These are phyloP conservation scores for Psilocybe tampanensis DNA, from an alignment of 768 basidiomycete species.

Conservation along the genomic window DNA sequence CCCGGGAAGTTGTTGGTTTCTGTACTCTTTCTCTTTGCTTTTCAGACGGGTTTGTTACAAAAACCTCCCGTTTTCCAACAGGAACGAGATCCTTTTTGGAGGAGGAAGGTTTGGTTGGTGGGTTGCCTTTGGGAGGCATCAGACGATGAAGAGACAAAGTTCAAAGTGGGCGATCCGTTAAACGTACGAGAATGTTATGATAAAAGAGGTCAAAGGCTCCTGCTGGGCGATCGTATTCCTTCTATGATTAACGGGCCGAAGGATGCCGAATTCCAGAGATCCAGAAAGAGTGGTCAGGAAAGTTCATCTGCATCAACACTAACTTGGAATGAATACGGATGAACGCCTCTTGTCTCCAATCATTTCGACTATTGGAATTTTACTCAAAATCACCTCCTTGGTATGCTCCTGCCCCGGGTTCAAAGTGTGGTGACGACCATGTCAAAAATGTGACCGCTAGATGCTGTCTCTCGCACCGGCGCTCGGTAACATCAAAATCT, in stretches of 20 bases:
- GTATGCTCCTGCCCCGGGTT: no score
- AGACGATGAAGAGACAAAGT: neutral
- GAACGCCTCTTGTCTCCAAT: no score
- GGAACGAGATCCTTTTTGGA: constrained; percentile 52
- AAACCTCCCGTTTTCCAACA: constrained; percentile 56
- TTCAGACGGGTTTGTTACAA: constrained; percentile 26
- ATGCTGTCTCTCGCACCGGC: neutral
- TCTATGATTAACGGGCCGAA: neutral
- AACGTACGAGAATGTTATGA: neutral
- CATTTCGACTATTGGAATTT: no score
- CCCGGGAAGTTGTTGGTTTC: constrained; percentile 60
- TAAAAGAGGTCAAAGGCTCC: neutral
- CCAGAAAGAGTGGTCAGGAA: no score
- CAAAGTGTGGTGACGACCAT: no score
- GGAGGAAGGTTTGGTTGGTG: constrained; percentile 12
- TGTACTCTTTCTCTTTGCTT: constrained; percentile 42
- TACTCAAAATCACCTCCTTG: no score
- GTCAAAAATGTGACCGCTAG: neutral
- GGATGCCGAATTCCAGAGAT: no score
- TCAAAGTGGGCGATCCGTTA: neutral
- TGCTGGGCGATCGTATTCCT: no score
- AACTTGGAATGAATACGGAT: no score
- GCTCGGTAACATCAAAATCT: neutral
- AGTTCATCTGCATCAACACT: no score
- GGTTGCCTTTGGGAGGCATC: constrained; percentile 27